Base-by-base conservation (phyloP, 2,329 filamentous ascomycete genomes). In the Fusarium sp. region DNA sequence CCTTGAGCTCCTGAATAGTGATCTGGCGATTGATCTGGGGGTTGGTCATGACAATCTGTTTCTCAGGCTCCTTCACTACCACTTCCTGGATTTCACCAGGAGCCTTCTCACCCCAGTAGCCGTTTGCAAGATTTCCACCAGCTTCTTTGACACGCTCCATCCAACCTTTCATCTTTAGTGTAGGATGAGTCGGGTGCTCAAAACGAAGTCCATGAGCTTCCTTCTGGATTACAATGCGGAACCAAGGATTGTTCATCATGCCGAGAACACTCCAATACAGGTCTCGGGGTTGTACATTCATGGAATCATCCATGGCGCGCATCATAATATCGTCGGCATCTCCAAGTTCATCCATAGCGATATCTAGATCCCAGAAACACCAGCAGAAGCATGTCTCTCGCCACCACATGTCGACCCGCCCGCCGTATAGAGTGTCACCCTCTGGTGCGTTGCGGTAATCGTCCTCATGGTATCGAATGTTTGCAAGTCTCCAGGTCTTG, bases 161-260 rank as follows among this genome's bases (percentile, higher is more conserved):
- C 94, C 94, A 97, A 0, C 94, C 94, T 15, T 92, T 92, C 0
- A 91, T 85, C 68, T 90, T 89, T 37, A 93, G 78, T 1, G 90
- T 89, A 8, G 94, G 92, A 67, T 94, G 91, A 4, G 93, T 96
- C 0, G 94, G 94, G 72, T 97, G 94, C 77, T 97, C 94, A 70
- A 97, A 97, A 7, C 87, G 84, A 41, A 97, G 79, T 9, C 75
- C 78, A 43, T 74, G 61, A 1, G 83, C 84, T 62, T 94, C 89
- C 56, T 89, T 89, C 52, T 88, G 87, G 55, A 97, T 91, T 3
- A 89, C 87, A 1, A 97, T 86, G 7, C 94, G 86, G 77, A 91
- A 97, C 94, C 94, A 97, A 0, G 93, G 92, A 72, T 97, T 97
- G 79, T 97, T 97, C 94, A 97, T 97, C 94, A 97, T 97, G 0